phyloP scores from a whole-genome alignment of 2,329 filamentous ascomycete species.

The Pezicula radicicola region DNA sequence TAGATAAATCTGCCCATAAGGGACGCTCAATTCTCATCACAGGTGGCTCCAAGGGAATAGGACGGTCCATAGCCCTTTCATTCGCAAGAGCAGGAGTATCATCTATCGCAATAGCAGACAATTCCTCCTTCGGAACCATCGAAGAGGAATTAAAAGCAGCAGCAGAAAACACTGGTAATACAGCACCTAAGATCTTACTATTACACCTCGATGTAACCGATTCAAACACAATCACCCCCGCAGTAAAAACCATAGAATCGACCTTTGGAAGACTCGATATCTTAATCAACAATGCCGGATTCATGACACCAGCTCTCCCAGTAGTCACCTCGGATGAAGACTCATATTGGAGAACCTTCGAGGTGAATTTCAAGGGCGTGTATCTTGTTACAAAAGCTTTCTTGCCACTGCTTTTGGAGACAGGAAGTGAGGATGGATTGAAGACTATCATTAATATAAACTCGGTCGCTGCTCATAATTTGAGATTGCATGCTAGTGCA shows the following conservation, averaged over 20 bases:
- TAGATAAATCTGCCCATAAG: slow-evolving; percentile 33
- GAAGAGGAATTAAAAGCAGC: slow-evolving; percentile 31
- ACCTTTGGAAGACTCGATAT: slow-evolving; percentile 33
- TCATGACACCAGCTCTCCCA: slow-evolving; percentile 18
- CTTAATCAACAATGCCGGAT: slow-evolving; percentile 39
- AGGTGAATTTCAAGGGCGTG: slow-evolving; percentile 43
- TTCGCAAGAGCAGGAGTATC: slow-evolving; percentile 50
- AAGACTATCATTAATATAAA: slow-evolving; percentile 44
- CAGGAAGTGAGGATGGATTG: slow-evolving; percentile 3
- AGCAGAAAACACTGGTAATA: slow-evolving; percentile 23
- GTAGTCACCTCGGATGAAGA: slow-evolving; percentile 18
- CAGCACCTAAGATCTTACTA: slow-evolving; percentile 35
- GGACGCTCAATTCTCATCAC: slow-evolving; percentile 44
- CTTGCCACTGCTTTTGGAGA: slow-evolving; percentile 19
- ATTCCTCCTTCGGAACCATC: slow-evolving; percentile 34
- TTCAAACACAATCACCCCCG: slow-evolving; percentile 25
- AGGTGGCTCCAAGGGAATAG: slow-evolving; percentile 51
- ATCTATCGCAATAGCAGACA: slow-evolving; percentile 47
- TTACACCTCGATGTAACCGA: slow-evolving; percentile 35
- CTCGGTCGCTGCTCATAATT: slow-evolving; percentile 36
- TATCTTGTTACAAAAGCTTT: slow-evolving; percentile 41
- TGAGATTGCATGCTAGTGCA: slow-evolving; percentile 31
- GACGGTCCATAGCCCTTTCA: slow-evolving; percentile 45
- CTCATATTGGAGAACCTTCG: slow-evolving; percentile 35
- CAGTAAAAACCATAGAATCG: slow-evolving; percentile 13